Evolutionary conservation across 2,329 filamentous ascomycete genomes (phyloP).

Genomic region (Ceratocystis albifundus): DNA sequence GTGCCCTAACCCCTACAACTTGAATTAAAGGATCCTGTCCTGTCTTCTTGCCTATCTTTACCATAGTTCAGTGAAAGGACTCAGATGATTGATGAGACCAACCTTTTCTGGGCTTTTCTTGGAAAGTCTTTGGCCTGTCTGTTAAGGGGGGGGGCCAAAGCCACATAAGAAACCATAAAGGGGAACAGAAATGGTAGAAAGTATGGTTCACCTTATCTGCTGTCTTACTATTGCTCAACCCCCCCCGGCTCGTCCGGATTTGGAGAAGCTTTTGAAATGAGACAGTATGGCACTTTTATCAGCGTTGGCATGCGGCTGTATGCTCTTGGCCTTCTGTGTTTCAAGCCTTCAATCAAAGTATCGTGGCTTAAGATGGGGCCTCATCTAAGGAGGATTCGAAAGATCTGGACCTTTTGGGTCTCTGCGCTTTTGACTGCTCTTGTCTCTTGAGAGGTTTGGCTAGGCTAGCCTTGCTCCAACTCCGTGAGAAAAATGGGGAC

Average conservation of each 20-base stretch:
- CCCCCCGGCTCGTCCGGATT: background rate
- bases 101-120: background rate
- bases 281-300: background rate
- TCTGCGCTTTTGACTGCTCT: background rate
- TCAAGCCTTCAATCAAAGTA: conserved; percentile 8
- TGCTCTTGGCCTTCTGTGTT: conserved; percentile 2
- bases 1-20: background rate
- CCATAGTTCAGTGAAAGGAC: background rate
- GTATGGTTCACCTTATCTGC: background rate
- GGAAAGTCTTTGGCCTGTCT: background rate
- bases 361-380: background rate
- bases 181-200: background rate
- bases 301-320: background rate
- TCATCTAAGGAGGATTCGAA: background rate
- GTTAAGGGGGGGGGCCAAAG: background rate
- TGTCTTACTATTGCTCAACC: background rate
- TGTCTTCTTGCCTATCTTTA: background rate
- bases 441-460: background rate
- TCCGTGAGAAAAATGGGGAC: background rate
- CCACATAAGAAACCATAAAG: background rate
- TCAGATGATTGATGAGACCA: background rate
- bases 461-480: background rate
- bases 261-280: background rate
- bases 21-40: conserved; percentile 6
- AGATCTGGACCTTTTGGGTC: background rate